Evolutionary conservation across 2,329 filamentous ascomycete genomes (phyloP).

Genomic region (Botrytis hyacinthi): DNA sequence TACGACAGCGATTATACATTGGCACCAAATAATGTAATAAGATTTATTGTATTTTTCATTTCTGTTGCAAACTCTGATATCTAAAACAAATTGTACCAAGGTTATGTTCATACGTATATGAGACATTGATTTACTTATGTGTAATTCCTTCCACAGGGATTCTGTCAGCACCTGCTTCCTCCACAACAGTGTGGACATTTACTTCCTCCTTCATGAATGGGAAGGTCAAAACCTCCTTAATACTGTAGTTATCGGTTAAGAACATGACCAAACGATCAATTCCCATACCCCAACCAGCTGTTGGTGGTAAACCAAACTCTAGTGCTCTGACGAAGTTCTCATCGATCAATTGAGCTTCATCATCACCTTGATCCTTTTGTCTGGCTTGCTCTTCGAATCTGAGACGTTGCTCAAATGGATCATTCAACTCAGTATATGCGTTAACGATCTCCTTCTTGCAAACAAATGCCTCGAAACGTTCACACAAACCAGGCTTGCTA

Average conservation of each 20-base stretch:
- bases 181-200: conserved; percentile 53
- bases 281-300: conserved; percentile 94
- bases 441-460: conserved; percentile 97
- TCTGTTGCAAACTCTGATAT: background rate
- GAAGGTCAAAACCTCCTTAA: conserved; percentile 95
- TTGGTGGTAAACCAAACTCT: conserved; percentile 89
- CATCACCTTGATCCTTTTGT: conserved; percentile 95
- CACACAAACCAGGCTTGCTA: conserved; percentile 76
- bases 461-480: conserved; percentile 97
- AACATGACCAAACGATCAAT: conserved; percentile 95
- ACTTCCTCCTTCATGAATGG: conserved; percentile 92
- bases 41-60: background rate
- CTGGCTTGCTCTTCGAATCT: conserved; percentile 92
- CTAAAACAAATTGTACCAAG: background rate
- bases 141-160: conserved; percentile 58
- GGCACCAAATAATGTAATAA: background rate
- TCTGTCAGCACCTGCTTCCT: conserved; percentile 60
- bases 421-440: conserved; percentile 94
- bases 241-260: conserved; percentile 91
- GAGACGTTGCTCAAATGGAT: conserved; percentile 89
- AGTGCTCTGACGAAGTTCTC: conserved; percentile 91
- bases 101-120: background rate
- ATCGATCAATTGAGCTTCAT: conserved; percentile 93
- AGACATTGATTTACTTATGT: conserved; percentile 1
- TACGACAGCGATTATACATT: background rate